Percentiles rank a stretch among this genome's conserved stretches.
Evolutionary conservation across 1,284 basidiomycete genomes (phyloP).

Genomic region (Pascua sp.): DNA sequence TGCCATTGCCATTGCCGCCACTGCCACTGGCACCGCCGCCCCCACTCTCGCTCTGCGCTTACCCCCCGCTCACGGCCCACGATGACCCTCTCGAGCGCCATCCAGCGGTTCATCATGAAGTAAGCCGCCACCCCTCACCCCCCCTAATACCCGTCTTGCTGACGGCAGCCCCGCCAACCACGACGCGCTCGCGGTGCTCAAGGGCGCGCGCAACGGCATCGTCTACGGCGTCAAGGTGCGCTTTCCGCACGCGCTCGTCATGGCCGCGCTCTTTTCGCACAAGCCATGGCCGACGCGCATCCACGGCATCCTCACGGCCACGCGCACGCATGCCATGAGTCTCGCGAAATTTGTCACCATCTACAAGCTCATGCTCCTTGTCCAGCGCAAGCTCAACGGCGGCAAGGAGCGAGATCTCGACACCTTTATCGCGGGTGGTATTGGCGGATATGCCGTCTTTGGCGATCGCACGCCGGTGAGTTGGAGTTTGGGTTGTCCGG

Average conservation of each 20-base stretch:
- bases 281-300: constrained; percentile 60
- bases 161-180: constrained; percentile 66
- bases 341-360: constrained; percentile 89
- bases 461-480: constrained; percentile 78
- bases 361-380: constrained; percentile 80
- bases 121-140: not conserved
- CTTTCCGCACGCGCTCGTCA: constrained; percentile 97
- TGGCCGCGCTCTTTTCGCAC: constrained; percentile 91
- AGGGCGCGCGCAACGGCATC: constrained; percentile 91
- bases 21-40: too few species aligned
- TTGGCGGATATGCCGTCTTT: constrained; percentile 91
- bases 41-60: too few species aligned
- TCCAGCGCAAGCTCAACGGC: constrained; percentile 74
- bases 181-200: constrained; percentile 84
- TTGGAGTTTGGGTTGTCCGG: too few species aligned
- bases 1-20: too few species aligned
- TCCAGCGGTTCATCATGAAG: constrained; percentile 21
- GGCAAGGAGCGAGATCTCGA: constrained; percentile 77
- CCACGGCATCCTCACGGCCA: constrained; percentile 73
- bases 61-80: too few species aligned
- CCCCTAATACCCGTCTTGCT: too few species aligned
- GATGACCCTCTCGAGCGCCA: constrained; percentile 12
- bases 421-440: constrained; percentile 86
- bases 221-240: constrained; percentile 82
- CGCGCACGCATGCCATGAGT: constrained; percentile 64